Evolutionary conservation across 108 stramenopile species (phyloP), one percentile per base, ranked within the genome.

Genomic region (Licmophora abbreviata): DNA sequence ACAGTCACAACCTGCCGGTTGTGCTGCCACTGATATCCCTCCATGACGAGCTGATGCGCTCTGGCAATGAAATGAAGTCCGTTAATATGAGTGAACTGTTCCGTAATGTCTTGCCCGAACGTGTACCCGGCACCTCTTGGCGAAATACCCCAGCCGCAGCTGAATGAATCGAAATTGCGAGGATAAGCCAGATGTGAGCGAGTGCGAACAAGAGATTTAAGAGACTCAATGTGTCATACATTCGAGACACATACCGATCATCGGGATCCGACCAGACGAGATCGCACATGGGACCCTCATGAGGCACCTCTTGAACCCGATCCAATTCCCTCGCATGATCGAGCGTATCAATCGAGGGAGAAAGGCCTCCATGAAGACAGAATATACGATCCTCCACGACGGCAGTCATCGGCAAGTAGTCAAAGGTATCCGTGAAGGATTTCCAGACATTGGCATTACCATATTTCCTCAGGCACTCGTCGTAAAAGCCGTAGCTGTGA

Each of bases 221-320:
- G 9, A 12, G n/a, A 20, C 18, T 25, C 9, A 9, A 45, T 11
- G 14, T 25, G 24, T 14, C 7, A 31, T n/a, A 14, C 21, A 31
- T 50, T 30, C 27, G 20, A 7, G 22, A 24, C 29, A 24, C 73
- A 46, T 48, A 74, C 51, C 96, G 77, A 50, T 99, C 98, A 62
- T 99, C 98, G 2, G 98, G 98, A 64, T 99, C 98, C 40, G 73
- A 84, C 98, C 98, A 99, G 5, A 99, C 85, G 46, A 99, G 74
- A 78, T 99, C 98, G 61, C 96, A 98, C 88, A 99, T 96, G 38
- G 97, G 93, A 15, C 98, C 98, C 55, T 99, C 98, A 58, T 99
- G 98, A 10, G 98, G 98, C 11, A 99, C 95, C 75, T 99, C 98
- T 64, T 99, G 95, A 21, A 96, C 92, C 50, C 97, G 81, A 77